Percentiles rank a stretch among this genome's conserved stretches.
Conservation (phyloP, 1,284 basidiomycete species). For the Leccinum holopus region DNA sequence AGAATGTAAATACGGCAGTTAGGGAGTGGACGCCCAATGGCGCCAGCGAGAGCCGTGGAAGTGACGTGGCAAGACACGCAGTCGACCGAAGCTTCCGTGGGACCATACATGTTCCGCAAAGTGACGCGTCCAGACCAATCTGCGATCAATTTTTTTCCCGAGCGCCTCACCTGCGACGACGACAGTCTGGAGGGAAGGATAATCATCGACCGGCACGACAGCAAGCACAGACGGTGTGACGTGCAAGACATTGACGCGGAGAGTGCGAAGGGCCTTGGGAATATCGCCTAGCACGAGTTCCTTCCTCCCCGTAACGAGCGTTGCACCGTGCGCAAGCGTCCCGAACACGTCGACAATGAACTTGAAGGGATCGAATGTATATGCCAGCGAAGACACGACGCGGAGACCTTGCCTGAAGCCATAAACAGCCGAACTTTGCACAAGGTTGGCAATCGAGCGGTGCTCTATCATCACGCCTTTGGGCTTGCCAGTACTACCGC, state of each 20-base stretch:
- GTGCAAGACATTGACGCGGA: constrained; percentile 28
- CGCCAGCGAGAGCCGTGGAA: constrained; percentile 19
- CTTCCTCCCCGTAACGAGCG: too few relatives aligned
- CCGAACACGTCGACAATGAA: too few relatives aligned
- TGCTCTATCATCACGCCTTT: constrained; percentile 35
- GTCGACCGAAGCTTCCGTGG: constrained; percentile 35
- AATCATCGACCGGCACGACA: constrained; percentile 27
- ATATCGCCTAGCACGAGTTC: too few relatives aligned
- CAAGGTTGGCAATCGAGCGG: constrained; percentile 33
- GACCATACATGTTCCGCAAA: constrained; percentile 37
- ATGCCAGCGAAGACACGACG: constrained; percentile 32
- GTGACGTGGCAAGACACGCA: constrained; percentile 32
- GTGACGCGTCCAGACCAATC: constrained; percentile 30
- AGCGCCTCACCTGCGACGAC: constrained; percentile 33
- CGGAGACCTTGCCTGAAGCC: constrained; percentile 26
- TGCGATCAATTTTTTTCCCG: constrained; percentile 29
- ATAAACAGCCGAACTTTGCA: constrained; percentile 27
- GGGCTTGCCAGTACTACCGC: constrained; percentile 29
- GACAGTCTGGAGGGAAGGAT: constrained; percentile 28
- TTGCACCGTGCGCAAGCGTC: too few relatives aligned
- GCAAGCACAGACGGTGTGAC: constrained; percentile 32
- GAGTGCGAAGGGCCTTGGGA: constrained; percentile 26
- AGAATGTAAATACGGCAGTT: constrained; percentile 36
- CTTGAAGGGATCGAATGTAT: constrained; percentile 33
- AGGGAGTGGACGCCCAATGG: constrained; percentile 34